These are phyloP conservation scores for Rhodotorula glutinis DNA, from an alignment of 1,284 basidiomycete species.

Conservation along the genomic window DNA sequence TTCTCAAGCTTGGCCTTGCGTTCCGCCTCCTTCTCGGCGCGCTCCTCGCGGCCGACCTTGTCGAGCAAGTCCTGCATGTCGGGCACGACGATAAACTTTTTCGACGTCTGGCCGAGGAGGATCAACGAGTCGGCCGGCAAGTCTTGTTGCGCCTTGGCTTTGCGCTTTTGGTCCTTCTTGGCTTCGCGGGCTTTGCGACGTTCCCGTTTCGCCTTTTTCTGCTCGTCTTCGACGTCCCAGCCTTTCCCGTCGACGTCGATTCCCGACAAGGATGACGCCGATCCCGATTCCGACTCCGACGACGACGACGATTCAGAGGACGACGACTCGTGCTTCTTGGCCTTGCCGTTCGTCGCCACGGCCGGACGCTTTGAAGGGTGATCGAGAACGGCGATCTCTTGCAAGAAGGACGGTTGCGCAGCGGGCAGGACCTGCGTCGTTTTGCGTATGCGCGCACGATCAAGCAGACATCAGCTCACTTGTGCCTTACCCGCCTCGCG, in stretches of 20 bases:
- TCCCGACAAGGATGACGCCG: not conserved
- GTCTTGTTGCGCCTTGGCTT: not conserved
- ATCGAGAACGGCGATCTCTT: conserved; percentile 43
- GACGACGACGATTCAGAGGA: not conserved
- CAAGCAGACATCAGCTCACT: too few species aligned
- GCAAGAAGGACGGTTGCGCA: conserved; percentile 43
- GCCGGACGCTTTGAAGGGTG: conserved; percentile 14
- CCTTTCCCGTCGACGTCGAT: not conserved
- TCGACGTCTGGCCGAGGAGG: conserved; percentile 42
- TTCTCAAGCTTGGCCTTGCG: conserved; percentile 25
- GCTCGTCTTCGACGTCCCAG: not conserved
- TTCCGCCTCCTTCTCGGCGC: conserved; percentile 31
- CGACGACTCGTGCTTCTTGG: not conserved
- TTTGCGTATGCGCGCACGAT: too few species aligned
- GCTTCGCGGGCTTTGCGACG: not conserved
- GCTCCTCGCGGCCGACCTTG: conserved; percentile 27
- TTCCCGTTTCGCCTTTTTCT: conserved; percentile 2
- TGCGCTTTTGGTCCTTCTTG: conserved; percentile 1
- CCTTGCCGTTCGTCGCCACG: not conserved
- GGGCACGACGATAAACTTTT: conserved; percentile 44
- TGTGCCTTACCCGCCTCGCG: too few species aligned
- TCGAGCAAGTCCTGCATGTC: conserved; percentile 38
- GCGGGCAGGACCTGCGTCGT: conserved; percentile 43
- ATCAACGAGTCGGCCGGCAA: conserved; percentile 31
- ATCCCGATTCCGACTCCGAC: not conserved